Evolutionary conservation across 1,284 basidiomycete genomes (phyloP), one percentile per base, ranked within the genome.

Genomic region (Cryptococcus sp.): DNA sequence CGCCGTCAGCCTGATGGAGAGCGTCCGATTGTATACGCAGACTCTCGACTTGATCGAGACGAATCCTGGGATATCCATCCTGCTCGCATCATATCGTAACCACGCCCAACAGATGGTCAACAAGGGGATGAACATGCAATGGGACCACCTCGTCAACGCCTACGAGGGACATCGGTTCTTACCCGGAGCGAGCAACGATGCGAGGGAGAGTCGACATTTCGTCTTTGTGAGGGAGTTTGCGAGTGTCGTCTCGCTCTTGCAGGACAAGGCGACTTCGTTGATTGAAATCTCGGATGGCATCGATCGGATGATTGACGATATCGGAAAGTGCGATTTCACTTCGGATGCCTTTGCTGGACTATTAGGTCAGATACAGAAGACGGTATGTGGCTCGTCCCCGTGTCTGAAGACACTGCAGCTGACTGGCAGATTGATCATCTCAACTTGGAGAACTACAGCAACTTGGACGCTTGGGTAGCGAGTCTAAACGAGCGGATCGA

Each of bases 1-100:
- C 76, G 95, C 95, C 2, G 94, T 97, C 53, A 93, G 89, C 66
- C 75, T 98, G 70, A 97, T 97, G 92, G 93, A 98, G 77, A 94
- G 92, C 0, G 90, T 97, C 12, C 78, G 93, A 63, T 97, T 91
- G 21, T 97, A 97, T 73, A 87, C 87, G 16, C 94, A 97, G 77
- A 95, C 90, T 0, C 75, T 93, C 65, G 87, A 89, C 61, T 75
- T 95, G 59, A 84, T 97, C 58, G 86, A 93, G 65, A 79, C 80
- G 39, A 90, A 94, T 66, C 86, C 85, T 60, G 88, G 85, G 3
- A 91, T 97, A 60, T 86, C 92, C 63, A 88, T 89, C 79, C 78
- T 98, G 21, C 85, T 95, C 1, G 91, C 91, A 10, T 88, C 92
- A 73, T 91, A 92, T 68, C 80, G 90, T 59, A 89, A 88, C 63